Evolutionary conservation across 2,329 filamentous ascomycete species (phyloP).

Genomic region (Penicillium hesseltinei): DNA sequence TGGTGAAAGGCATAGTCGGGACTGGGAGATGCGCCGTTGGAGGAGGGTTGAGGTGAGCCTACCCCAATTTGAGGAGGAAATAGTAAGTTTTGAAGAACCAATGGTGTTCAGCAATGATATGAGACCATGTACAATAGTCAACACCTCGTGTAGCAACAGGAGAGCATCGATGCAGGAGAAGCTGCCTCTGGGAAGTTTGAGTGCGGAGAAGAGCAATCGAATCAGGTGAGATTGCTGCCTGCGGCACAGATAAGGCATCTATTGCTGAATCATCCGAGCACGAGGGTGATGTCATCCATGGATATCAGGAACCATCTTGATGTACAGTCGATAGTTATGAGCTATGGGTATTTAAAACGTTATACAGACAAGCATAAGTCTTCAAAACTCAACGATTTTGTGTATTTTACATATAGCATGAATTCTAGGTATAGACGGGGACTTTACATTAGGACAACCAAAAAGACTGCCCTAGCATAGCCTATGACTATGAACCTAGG

Average conservation of each 20-base stretch:
- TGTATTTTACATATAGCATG: constrained; percentile 27
- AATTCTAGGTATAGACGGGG: constrained; percentile 31
- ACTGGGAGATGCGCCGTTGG: constrained; percentile 12
- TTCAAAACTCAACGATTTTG: constrained; percentile 8
- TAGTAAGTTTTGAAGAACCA: not conserved
- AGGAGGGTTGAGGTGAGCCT: constrained; percentile 13
- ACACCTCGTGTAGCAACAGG: constrained; percentile 6
- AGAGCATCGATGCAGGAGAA: constrained; percentile 7
- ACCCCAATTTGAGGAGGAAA: constrained; percentile 7
- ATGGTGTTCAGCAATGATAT: not conserved
- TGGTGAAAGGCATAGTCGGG: constrained; percentile 13
- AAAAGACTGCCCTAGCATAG: constrained; percentile 13
- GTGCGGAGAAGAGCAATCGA: constrained; percentile 28
- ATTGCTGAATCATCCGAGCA: constrained; percentile 11
- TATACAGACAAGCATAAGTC: not conserved
- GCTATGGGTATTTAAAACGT: not conserved
- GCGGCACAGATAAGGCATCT: constrained; percentile 13
- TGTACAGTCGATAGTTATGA: not conserved
- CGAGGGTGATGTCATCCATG: constrained; percentile 11
- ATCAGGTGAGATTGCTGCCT: constrained; percentile 25
- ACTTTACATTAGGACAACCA: constrained; percentile 2
- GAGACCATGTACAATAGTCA: constrained; percentile 1
- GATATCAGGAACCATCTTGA: constrained; percentile 3
- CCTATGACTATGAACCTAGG: constrained; percentile 13
- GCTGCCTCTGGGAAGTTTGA: constrained; percentile 19